A percentile compares a stretch with the other conserved stretches of the same genome.
These are phyloP conservation scores for Paecilomyces sp. DNA, from an alignment of 2,329 filamentous ascomycete species.

Conservation along the genomic window DNA sequence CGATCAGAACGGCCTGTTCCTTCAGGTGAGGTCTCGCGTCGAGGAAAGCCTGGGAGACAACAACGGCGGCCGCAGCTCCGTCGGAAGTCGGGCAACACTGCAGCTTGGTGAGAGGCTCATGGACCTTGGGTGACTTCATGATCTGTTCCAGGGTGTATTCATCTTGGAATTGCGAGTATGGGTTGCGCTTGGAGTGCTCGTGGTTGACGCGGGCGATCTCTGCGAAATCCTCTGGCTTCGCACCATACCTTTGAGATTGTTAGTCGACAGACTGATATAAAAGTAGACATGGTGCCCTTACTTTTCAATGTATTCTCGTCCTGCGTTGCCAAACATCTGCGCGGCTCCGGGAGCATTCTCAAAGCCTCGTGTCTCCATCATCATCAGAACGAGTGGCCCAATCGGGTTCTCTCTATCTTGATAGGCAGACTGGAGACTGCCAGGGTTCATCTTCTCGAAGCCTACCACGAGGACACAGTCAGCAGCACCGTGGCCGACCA, in stretches of 20 bases:
- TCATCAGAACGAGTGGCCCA: conserved; percentile 66
- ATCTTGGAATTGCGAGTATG: conserved; percentile 95
- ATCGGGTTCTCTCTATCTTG: conserved; percentile 78
- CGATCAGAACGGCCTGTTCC: conserved; percentile 77
- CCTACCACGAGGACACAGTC: conserved; percentile 88
- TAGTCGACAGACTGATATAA: background rate
- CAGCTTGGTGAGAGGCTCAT: conserved; percentile 87
- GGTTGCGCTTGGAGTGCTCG: conserved; percentile 82
- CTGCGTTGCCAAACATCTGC: conserved; percentile 94
- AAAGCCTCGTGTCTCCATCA: conserved; percentile 72
- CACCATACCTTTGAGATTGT: conserved; percentile 60
- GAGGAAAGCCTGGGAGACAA: conserved; percentile 85
- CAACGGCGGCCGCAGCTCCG: conserved; percentile 77
- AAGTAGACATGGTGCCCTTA: conserved; percentile 31
- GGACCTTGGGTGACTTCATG: conserved; percentile 66
- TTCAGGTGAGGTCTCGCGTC: conserved; percentile 75
- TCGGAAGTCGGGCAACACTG: conserved; percentile 97
- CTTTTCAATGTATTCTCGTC: conserved; percentile 91
- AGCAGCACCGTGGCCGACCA: conserved; percentile 71
- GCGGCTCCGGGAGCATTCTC: conserved; percentile 79
- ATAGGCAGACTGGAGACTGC: conserved; percentile 76
- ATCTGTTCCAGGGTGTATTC: conserved; percentile 86
- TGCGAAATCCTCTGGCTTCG: conserved; percentile 77
- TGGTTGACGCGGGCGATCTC: conserved; percentile 94
- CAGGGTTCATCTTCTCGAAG: conserved; percentile 97